Conservation (phyloP, 2,329 filamentous ascomycete species). For the Fusarium avenaceum region DNA sequence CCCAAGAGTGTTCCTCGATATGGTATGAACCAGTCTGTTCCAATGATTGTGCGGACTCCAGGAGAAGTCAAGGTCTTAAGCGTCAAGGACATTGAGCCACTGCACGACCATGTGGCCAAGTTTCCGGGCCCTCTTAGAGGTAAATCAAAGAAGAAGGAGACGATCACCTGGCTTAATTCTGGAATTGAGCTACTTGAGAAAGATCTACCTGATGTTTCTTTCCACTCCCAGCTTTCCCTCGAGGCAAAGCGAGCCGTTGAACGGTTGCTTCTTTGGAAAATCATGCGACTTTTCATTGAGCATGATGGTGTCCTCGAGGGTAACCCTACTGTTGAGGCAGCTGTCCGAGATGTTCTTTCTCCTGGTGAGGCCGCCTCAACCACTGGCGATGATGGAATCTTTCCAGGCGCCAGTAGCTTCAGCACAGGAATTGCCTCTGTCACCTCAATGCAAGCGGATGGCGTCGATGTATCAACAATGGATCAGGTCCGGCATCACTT, state of each 20-base stretch:
- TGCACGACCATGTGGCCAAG: constrained; percentile 78
- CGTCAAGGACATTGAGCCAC: constrained; percentile 78
- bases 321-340: constrained; percentile 76
- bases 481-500: constrained; percentile 80
- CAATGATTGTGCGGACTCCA: constrained; percentile 84
- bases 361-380: constrained; percentile 60
- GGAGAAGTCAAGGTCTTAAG: constrained; percentile 85
- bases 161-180: constrained; percentile 80
- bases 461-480: constrained; percentile 76
- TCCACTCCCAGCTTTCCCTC: constrained; percentile 65
- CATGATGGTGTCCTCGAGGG: constrained; percentile 87
- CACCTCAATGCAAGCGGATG: constrained; percentile 69
- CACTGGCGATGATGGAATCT: constrained; percentile 46
- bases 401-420: constrained; percentile 44
- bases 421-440: constrained; percentile 46
- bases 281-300: constrained; percentile 85
- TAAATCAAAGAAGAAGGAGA: constrained; percentile 97
- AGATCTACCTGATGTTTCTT: constrained; percentile 63
- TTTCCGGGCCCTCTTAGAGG: constrained; percentile 92
- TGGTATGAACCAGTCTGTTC: constrained; percentile 76
- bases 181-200: constrained; percentile 82
- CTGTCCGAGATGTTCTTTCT: constrained; percentile 80
- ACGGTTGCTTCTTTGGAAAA: constrained; percentile 87
- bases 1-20: constrained; percentile 92
- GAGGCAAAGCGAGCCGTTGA: constrained; percentile 82